Conservation (phyloP, 2,329 filamentous ascomycete species). For the Magnaporthales sp. region DNA sequence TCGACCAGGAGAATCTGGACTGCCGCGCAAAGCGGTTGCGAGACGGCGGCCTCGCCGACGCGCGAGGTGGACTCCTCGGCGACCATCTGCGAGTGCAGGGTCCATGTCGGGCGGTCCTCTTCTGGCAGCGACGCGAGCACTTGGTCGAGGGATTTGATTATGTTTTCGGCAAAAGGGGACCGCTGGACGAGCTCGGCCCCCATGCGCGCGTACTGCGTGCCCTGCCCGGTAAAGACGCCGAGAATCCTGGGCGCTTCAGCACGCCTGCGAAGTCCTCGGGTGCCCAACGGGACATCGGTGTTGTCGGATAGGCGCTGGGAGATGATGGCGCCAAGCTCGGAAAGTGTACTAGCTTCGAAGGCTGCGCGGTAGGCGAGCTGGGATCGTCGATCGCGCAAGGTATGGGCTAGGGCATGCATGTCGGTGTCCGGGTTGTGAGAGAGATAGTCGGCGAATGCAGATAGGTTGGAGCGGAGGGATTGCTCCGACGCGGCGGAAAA, state of each 20-base stretch:
- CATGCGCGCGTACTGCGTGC: constrained; percentile 35
- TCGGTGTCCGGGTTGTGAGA: not conserved
- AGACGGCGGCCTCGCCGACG: constrained; percentile 26
- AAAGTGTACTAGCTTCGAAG: not conserved
- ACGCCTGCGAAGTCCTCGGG: not conserved
- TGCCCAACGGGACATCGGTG: not conserved
- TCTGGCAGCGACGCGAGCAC: not conserved
- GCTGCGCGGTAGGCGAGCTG: not conserved
- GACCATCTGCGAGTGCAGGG: constrained; percentile 25
- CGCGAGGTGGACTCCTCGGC: constrained; percentile 22
- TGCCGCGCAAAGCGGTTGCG: constrained; percentile 25
- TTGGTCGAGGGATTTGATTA: constrained; percentile 20
- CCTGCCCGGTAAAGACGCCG: constrained; percentile 25
- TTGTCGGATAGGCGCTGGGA: not conserved
- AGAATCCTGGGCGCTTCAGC: constrained; percentile 23
- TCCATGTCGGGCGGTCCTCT: constrained; percentile 19
- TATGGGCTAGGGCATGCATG: not conserved
- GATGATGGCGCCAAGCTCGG: not conserved
- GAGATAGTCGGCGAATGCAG: not conserved
- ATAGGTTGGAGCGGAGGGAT: not conserved
- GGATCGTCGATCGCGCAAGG: not conserved
- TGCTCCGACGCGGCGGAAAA: not conserved
- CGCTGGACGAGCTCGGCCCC: constrained; percentile 23
- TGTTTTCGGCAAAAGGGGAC: constrained; percentile 24
- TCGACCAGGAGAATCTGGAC: constrained; percentile 33